A percentile compares a stretch with the other conserved stretches of the same genome.
phyloP scores from a whole-genome alignment of 345 rosid species.

The Pistacia vera region DNA sequence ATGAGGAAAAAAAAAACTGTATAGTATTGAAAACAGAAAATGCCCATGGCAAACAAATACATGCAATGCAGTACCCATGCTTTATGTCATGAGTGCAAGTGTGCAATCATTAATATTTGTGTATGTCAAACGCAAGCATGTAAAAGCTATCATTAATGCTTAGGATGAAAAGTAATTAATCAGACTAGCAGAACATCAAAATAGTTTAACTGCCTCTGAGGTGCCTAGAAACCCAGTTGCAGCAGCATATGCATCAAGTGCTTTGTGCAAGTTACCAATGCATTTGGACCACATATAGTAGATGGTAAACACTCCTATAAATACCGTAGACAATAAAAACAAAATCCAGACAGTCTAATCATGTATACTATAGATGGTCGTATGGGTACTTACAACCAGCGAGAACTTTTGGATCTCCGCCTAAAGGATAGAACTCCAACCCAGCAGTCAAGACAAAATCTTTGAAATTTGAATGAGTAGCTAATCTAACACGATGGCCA shows the following conservation, averaged over 20 bases:
- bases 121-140: no score
- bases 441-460: conserved; percentile 99
- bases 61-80: neutral
- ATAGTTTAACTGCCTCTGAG: conserved; percentile 3
- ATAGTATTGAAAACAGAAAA: neutral
- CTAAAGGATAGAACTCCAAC: conserved; percentile 91
- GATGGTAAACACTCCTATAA: conserved; percentile 9
- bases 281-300: conserved; percentile 5
- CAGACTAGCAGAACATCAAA: neutral
- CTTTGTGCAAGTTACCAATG: neutral
- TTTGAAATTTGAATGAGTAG: conserved; percentile 97
- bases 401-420: conserved; percentile 98
- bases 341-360: neutral
- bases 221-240: neutral
- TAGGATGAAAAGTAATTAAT: neutral
- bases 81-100: no score
- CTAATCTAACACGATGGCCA: conserved; percentile 99
- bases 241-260: neutral
- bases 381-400: conserved; percentile 84
- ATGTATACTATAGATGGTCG: conserved; percentile 14
- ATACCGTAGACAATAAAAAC: neutral
- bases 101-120: no score
- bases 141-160: no score
- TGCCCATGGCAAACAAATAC: neutral
- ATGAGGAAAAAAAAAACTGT: no score